Evolutionary conservation across 179 eudicot genomes (phyloP).

Genomic region (Monotropa hypopitys): DNA sequence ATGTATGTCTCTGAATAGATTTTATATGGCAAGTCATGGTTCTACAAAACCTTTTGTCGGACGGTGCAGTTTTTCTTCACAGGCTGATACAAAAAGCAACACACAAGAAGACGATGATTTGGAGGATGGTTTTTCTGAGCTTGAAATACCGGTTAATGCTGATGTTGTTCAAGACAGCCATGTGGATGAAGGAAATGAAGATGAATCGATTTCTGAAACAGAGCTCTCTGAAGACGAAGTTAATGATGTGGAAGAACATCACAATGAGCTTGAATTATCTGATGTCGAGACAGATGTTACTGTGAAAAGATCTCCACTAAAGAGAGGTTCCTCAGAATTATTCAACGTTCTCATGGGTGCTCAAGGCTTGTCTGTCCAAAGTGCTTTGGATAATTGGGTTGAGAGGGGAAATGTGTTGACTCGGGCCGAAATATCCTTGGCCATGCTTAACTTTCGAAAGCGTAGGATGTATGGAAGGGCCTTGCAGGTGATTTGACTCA

Average conservation of each 20-base stretch:
- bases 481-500: constrained; percentile 15
- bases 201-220: constrained; percentile 19
- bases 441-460: constrained; percentile 30
- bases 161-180: constrained; percentile 7
- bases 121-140: constrained; percentile 83
- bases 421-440: constrained; percentile 16
- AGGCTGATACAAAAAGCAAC: constrained; percentile 42
- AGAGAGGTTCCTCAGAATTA: constrained; percentile 17
- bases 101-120: constrained; percentile 50
- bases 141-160: constrained; percentile 31
- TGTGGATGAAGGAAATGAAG: constrained; percentile 20
- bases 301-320: constrained; percentile 10
- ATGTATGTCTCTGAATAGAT: constrained; percentile 20
- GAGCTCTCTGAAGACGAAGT: constrained; percentile 30
- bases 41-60: constrained; percentile 21
- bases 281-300: constrained; percentile 26
- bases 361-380: constrained; percentile 24
- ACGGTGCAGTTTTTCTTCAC: constrained; percentile 34
- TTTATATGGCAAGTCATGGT: constrained; percentile 12
- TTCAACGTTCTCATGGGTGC: constrained; percentile 28
- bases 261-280: constrained; percentile 23
- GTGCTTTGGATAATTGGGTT: constrained; percentile 50
- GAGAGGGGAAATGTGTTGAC: constrained; percentile 39
- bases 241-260: constrained; percentile 24
- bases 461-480: constrained; percentile 37